Base-by-base conservation (phyloP, 805 yeast genomes). In the Wickerhamomyces strasburgensis region DNA sequence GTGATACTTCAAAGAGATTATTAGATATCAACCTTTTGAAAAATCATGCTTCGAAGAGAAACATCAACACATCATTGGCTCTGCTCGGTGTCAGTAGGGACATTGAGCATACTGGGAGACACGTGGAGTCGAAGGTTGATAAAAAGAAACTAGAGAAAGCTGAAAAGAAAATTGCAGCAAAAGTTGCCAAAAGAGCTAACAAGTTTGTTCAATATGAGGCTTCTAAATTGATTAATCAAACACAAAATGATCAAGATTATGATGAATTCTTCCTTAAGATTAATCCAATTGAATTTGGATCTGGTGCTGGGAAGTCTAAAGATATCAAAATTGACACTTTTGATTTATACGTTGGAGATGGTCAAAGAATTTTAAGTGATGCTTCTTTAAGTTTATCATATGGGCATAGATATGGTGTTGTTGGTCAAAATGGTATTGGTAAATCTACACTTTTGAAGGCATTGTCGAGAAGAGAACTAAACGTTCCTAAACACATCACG, bases 361-460 rank as follows among this genome's bases (percentile, higher is more conserved):
- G 97, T 44, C 82, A 84, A 62, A 78, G 98, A 64, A 90, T 93
- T 37, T 71, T 93, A 46, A 78, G 90, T 30, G 94, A 89, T 59
- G 82, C 98, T 19, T 73, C 88, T 17, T 74, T 93, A 47, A 80
- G 96, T 1, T 72, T 93, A 46, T 80, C 96, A 19, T 81, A 81
- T 58, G 98, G 98, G 38, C 87, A 84, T 61, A 78, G 98, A 59
- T 93, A 93, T 52, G 99, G 98, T 77, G 67, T 93, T 36, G 96
- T 93, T 30, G 99, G 99, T 62, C 95, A 89, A 59, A 93, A 93
- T 68, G 99, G 99, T 90, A 89, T 93, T 50, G 99, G 99, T 80
- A 93, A 93, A 62, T 89, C 98, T 30, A 93, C 98, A 0, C 66
- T 93, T 37, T 68, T 93, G 57, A 74, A 86, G 49, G 99, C 99